These are phyloP conservation scores for Pythium aristosporum DNA, from an alignment of 352 stramenopile species.

Conservation along the genomic window DNA sequence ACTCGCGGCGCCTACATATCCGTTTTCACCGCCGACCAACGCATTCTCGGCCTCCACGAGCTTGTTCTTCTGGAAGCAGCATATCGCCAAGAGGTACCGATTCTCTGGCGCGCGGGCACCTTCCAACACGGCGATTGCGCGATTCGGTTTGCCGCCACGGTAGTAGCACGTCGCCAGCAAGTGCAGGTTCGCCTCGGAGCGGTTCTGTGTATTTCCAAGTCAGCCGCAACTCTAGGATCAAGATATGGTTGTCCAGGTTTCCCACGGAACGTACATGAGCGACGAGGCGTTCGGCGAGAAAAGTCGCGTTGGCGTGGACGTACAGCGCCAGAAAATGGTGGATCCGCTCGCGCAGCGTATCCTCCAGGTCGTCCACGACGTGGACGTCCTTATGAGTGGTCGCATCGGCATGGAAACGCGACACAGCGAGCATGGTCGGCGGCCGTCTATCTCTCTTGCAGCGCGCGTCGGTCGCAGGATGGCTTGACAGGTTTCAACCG, in stretches of 20 bases:
- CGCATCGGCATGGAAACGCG: slow-evolving; percentile 8
- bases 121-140: slow-evolving; percentile 58
- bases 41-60: slow-evolving; percentile 90
- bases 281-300: slow-evolving; percentile 81
- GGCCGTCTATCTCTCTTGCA: neutral
- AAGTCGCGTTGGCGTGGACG: slow-evolving; percentile 68
- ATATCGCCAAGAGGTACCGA: slow-evolving; percentile 63
- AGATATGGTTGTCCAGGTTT: no score
- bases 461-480: neutral
- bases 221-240: neutral
- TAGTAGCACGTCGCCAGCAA: slow-evolving; percentile 70
- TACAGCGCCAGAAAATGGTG: slow-evolving; percentile 52
- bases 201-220: slow-evolving; percentile 32
- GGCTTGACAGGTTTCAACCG: neutral
- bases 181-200: slow-evolving; percentile 52
- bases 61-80: slow-evolving; percentile 70
- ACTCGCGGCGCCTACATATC: slow-evolving; percentile 21
- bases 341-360: slow-evolving; percentile 44
- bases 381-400: slow-evolving; percentile 1
- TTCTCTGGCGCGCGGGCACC: slow-evolving; percentile 46
- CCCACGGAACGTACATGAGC: slow-evolving; percentile 49
- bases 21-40: slow-evolving; percentile 57
- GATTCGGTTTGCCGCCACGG: slow-evolving; percentile 46
- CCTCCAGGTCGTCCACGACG: slow-evolving; percentile 39
- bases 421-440: slow-evolving; percentile 13